Percentiles rank a stretch among this genome's conserved stretches.
Evolutionary conservation across 352 stramenopile species (phyloP).

Genomic region (Globisporangium lucens): DNA sequence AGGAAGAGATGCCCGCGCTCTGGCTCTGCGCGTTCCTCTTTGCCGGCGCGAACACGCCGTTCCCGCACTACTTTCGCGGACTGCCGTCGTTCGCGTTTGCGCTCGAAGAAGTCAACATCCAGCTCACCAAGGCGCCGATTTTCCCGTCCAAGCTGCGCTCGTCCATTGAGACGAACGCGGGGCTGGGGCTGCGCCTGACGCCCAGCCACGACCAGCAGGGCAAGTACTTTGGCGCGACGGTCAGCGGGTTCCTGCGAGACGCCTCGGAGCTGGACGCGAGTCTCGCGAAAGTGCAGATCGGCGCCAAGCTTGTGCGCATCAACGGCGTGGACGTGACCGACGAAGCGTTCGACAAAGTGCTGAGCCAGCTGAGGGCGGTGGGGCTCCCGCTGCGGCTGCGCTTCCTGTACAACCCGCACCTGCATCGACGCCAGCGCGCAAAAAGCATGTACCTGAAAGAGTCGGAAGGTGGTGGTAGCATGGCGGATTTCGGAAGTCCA

Average conservation of each 20-base stretch:
- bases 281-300: conserved; percentile 55
- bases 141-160: conserved; percentile 72
- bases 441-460: conserved; percentile 21
- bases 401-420: conserved; percentile 61
- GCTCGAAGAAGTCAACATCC: conserved; percentile 67
- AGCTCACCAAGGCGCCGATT: conserved; percentile 42
- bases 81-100: conserved; percentile 75
- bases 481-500: conserved; percentile 17
- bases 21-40: conserved; percentile 71
- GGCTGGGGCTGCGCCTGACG: conserved; percentile 56
- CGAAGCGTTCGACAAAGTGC: conserved; percentile 60
- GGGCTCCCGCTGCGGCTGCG: conserved; percentile 56
- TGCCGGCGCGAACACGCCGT: conserved; percentile 67
- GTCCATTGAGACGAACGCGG: conserved; percentile 46
- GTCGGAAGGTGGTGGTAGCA: conserved; percentile 11
- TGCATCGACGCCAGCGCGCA: conserved; percentile 28
- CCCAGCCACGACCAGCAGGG: conserved; percentile 60
- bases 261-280: conserved; percentile 52
- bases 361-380: conserved; percentile 45
- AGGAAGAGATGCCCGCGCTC: conserved; percentile 42
- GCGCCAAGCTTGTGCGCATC: conserved; percentile 62
- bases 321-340: conserved; percentile 65
- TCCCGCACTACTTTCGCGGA: conserved; percentile 59
- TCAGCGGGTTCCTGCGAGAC: conserved; percentile 66
- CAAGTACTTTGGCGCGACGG: conserved; percentile 59